phyloP scores from a whole-genome alignment of 148 eudicot species.

The Cornus florida region DNA sequence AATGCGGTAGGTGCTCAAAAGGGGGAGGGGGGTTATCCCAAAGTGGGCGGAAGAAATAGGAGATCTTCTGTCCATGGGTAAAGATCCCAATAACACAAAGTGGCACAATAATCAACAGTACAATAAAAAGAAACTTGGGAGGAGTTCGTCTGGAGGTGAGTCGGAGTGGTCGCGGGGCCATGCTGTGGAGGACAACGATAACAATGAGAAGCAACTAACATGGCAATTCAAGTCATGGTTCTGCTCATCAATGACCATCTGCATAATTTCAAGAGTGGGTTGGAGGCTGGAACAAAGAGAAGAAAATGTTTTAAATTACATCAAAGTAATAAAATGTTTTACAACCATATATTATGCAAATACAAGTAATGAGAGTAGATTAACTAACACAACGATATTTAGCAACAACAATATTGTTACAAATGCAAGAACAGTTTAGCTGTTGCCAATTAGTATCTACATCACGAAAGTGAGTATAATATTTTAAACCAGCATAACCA shows the following conservation, averaged over 20 bases:
- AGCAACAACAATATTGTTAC: neutral
- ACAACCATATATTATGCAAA: too few relatives aligned
- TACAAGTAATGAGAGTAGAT: too few relatives aligned
- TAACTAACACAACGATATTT: neutral
- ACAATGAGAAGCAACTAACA: conserved; percentile 17
- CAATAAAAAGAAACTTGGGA: conserved; percentile 38
- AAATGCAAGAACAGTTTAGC: neutral
- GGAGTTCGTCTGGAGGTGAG: conserved; percentile 37
- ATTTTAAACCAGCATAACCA: neutral
- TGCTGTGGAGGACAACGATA: conserved; percentile 29
- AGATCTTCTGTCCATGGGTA: conserved; percentile 49
- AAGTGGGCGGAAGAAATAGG: conserved; percentile 79
- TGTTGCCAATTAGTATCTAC: neutral
- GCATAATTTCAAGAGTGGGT: conserved; percentile 11
- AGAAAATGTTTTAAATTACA: neutral
- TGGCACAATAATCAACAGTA: conserved; percentile 49
- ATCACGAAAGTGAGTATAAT: neutral
- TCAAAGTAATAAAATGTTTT: too few relatives aligned
- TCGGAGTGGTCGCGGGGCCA: conserved; percentile 54
- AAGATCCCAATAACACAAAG: conserved; percentile 37
- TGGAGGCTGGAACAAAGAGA: neutral
- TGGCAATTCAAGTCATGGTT: conserved; percentile 9
- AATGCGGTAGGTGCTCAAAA: conserved; percentile 66
- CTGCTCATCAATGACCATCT: conserved; percentile 22
- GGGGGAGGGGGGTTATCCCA: conserved; percentile 85